Evolutionary conservation across 371 early-diverging fungal species (phyloP), one percentile per base, ranked within the genome.

Genomic region (Mortierella sp.): DNA sequence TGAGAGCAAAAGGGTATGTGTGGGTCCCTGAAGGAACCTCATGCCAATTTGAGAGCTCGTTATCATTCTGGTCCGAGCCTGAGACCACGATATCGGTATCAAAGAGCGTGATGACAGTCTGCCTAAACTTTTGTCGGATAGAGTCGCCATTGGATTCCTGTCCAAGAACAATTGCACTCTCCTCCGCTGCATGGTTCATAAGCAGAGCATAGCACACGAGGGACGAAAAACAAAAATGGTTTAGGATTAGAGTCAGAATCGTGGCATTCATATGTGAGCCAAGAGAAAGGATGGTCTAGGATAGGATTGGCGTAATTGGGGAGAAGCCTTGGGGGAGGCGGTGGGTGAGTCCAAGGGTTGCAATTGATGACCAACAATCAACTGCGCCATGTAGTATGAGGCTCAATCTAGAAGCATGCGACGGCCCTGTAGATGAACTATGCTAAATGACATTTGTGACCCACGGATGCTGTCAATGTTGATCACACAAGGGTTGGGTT

Each of bases 1-100:
- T 87, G 59, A 86, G 80, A 2, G 88, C 86, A 73, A 87, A 87
- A 8, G 86, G 85, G 54, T 81, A 87, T 43, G 81, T 80, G 64
- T 87, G 83, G 18, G 79, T 72, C 14, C 88, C 86, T 1, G 83
- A 55, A 6, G 83, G 81, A 48, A 87, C 64, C 52, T 87, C 88
- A 43, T 83, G 72, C 88, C 88, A 87, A 16, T 81, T 81, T 31
- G 84, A 49, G 53, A 86, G 84, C 49, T 76, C 78, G 52, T 76
- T 76, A 26, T 76, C 78, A 41, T 58, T 52, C 27, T 70, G 62
- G 26, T 50, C 52, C 28, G 52, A 41, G 19, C 78, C 78, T 6
- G 59, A 76, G 52, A 70, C 78, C 59, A 70, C 51, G 56, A 61
- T 54, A 27, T 76, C 71, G 16, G 78, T 58, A 0, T 76, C 78